A percentile compares a stretch with the other conserved stretches of the same genome.
Evolutionary conservation across 495 filamentous ascomycete species (phyloP).

Genomic region (Chaetomium fimeti): DNA sequence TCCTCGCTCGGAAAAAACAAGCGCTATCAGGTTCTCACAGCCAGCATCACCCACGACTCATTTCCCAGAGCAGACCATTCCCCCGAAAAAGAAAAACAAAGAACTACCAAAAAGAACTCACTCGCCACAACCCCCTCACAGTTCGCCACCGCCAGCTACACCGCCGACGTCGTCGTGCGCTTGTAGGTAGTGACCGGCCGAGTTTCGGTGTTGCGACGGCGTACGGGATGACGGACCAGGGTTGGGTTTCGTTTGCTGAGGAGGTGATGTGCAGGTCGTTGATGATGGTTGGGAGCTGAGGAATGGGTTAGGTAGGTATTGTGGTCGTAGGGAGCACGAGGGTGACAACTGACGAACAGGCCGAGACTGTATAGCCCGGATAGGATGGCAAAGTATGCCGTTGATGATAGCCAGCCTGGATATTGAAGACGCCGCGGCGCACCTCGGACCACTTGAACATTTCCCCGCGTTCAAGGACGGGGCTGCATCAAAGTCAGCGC

Average conservation of each 20-base stretch:
- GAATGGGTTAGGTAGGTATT: not conserved
- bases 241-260: slow-evolving; percentile 60
- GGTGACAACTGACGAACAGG: slow-evolving; percentile 46
- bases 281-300: slow-evolving; percentile 67
- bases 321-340: not conserved
- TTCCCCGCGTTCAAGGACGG: slow-evolving; percentile 44
- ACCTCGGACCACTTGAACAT: slow-evolving; percentile 66
- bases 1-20: slow-evolving; percentile 59
- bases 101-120: slow-evolving; percentile 19
- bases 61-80: no score
- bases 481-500: slow-evolving; percentile 27
- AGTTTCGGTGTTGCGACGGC: slow-evolving; percentile 57
- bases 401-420: slow-evolving; percentile 55
- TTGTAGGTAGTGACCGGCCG: slow-evolving; percentile 49
- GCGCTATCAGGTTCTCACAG: slow-evolving; percentile 38
- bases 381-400: slow-evolving; percentile 46
- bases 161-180: slow-evolving; percentile 44
- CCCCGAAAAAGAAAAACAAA: not conserved
- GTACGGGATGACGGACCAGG: slow-evolving; percentile 68
- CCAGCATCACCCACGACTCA: not conserved
- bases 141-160: slow-evolving; percentile 52
- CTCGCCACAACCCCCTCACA: slow-evolving; percentile 51
- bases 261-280: slow-evolving; percentile 58
- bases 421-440: slow-evolving; percentile 56
- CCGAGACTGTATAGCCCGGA: slow-evolving; percentile 52